Base-by-base conservation (phyloP, 306 rosid genomes). In the Malus fusca region DNA sequence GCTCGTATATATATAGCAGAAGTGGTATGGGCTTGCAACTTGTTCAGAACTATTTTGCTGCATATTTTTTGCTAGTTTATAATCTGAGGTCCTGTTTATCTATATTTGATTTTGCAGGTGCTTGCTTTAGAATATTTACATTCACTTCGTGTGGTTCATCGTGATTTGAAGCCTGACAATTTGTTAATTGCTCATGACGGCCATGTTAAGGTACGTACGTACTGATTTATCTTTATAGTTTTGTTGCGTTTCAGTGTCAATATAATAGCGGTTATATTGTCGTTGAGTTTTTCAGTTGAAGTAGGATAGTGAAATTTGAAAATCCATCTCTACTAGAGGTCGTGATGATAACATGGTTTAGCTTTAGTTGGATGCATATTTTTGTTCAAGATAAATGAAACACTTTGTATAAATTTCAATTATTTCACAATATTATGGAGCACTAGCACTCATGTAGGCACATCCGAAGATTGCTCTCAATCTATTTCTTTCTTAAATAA, bases 91-190 rank as follows among this genome's bases (percentile, higher is more conserved):
- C 18, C 9, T 55, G 42, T 68, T 68, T 31, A 11, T 68, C 18
- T 59, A 3, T 42, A 12, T 58, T 76, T 48, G 31, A 1, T 74
- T 51, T 68, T 71, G 62, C 85, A 96, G 99, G 98, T 96, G 53
- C 98, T 96, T 76, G 99, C 99, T 8, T 87, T 96, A 81, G 99
- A 96, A 80, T 92, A 96, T 89, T 86, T 96, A 79, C 99, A 96
- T 86, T 96, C 99, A 11, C 84, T 90, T 66, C 80, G 69, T 48
- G 96, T 92, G 83, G 98, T 96, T 84, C 99, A 96, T 83, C 98
- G 99, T 70, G 99, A 96, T 82, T 84, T 96, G 81, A 96, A 96
- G 89, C 99, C 99, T 0, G 99, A 96, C 88, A 96, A 96, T 89
- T 77, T 96, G 73, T 87, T 96, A 84, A 90, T 96, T 78, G 99